A percentile compares a stretch with the other conserved stretches of the same genome.
Evolutionary conservation across 179 eudicot species (phyloP).

Genomic region (Nepenthes alata): DNA sequence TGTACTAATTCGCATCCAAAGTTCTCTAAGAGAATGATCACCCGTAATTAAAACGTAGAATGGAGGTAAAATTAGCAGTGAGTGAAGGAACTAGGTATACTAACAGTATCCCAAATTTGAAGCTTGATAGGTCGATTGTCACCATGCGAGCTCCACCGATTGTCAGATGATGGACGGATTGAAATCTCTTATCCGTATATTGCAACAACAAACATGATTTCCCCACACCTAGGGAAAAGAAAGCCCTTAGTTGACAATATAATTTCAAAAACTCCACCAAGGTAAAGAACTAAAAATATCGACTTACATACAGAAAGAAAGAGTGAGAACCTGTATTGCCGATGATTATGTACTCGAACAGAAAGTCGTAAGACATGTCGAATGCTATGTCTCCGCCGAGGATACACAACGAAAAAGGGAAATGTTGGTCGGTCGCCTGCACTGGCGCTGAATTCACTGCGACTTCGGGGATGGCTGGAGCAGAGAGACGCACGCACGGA

Average conservation of each 20-base stretch:
- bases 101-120: constrained; percentile 75
- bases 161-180: constrained; percentile 67
- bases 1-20: too few species aligned
- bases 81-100: not conserved
- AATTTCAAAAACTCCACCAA: too few species aligned
- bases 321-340: constrained; percentile 40
- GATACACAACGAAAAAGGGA: not conserved
- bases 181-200: constrained; percentile 75
- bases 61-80: too few species aligned
- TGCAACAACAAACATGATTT: constrained; percentile 65
- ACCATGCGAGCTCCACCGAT: constrained; percentile 74
- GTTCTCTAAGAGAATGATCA: too few species aligned
- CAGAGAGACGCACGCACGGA: not conserved
- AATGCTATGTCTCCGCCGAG: not conserved
- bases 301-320: not conserved
- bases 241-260: too few species aligned
- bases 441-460: not conserved
- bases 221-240: constrained; percentile 36
- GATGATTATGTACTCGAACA: constrained; percentile 57
- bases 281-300: too few species aligned
- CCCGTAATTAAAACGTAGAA: too few species aligned
- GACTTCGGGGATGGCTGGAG: not conserved
- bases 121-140: constrained; percentile 60
- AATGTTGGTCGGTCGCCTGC: not conserved
- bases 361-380: constrained; percentile 49